Evolutionary conservation across 2,329 filamentous ascomycete genomes (phyloP).

Genomic region (Hypocreales sp.): DNA sequence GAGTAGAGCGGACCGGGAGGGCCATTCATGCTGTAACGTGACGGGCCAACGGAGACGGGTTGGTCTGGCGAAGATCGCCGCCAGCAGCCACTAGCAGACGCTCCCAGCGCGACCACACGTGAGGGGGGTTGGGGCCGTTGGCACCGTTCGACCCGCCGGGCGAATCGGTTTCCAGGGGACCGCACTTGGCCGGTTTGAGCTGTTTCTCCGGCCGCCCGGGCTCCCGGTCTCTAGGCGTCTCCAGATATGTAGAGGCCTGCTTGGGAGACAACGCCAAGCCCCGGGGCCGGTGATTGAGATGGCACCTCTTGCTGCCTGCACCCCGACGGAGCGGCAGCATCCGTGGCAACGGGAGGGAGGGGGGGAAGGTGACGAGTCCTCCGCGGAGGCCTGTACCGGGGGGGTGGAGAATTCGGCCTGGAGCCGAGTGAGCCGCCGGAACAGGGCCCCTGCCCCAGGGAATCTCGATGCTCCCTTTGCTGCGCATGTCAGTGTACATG

Average conservation of each 20-base stretch:
- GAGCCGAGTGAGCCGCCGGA: constrained; percentile 22
- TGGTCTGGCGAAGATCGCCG: constrained; percentile 1
- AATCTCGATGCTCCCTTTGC: constrained; percentile 10
- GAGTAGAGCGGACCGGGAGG: too few relatives aligned
- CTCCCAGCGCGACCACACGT: too few relatives aligned
- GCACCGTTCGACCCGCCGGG: too few relatives aligned
- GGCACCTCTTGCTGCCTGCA: constrained; percentile 13
- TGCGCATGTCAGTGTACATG: too few relatives aligned
- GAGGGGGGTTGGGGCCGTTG: too few relatives aligned
- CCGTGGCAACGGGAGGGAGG: too few relatives aligned
- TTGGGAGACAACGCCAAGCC: constrained; percentile 4
- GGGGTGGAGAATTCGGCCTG: constrained; percentile 18
- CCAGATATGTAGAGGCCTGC: too few relatives aligned
- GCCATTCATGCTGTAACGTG: constrained; percentile 1
- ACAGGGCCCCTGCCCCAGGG: constrained; percentile 4
- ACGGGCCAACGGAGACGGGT: constrained; percentile 1
- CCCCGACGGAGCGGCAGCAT: constrained; percentile 20
- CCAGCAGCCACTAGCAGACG: background rate
- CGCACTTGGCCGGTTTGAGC: constrained; percentile 14
- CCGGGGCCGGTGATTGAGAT: constrained; percentile 6
- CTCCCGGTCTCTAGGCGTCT: too few relatives aligned
- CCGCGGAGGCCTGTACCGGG: background rate
- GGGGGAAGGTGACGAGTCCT: constrained; percentile 16
- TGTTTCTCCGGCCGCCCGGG: constrained; percentile 12
- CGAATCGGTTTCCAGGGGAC: constrained; percentile 2